Conservation (phyloP, 2,329 filamentous ascomycete genomes). For the Aspergillus spinulosporus region DNA sequence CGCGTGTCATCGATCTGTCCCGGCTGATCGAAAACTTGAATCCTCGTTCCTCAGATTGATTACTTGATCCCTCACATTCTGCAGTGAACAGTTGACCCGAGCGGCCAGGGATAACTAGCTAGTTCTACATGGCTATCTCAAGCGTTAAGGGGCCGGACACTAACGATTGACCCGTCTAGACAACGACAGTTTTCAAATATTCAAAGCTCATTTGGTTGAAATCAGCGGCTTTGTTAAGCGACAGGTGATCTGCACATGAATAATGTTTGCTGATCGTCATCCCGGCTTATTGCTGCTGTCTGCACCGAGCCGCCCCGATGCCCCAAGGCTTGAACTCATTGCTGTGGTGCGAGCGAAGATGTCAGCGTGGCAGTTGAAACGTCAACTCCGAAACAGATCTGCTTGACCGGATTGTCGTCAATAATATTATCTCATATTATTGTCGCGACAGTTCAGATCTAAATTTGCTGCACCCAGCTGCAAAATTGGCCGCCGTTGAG, state of each 20-base stretch:
- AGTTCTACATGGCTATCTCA: too few species aligned
- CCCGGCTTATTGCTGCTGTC: neutral
- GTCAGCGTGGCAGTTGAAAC: neutral
- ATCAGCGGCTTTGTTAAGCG: too few species aligned
- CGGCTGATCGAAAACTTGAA: neutral
- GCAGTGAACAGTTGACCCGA: conserved; percentile 1
- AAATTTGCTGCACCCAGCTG: neutral
- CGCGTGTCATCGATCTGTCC: neutral
- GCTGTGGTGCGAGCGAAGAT: conserved; percentile 1
- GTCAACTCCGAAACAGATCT: neutral
- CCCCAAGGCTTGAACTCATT: neutral
- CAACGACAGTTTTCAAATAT: too few species aligned
- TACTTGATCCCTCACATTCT: neutral
- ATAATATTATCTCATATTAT: neutral
- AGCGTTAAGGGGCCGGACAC: too few species aligned
- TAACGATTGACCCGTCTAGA: neutral
- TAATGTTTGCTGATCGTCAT: conserved; percentile 6
- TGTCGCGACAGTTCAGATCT: neutral
- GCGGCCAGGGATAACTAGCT: neutral
- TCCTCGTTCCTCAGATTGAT: neutral
- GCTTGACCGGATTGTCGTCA: neutral
- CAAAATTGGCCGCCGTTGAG: neutral
- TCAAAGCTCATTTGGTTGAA: too few species aligned
- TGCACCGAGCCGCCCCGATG: conserved; percentile 5
- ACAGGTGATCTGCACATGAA: neutral